Evolutionary conservation across 2,329 filamentous ascomycete genomes (phyloP).

Genomic region (Nectriaceae sp.): DNA sequence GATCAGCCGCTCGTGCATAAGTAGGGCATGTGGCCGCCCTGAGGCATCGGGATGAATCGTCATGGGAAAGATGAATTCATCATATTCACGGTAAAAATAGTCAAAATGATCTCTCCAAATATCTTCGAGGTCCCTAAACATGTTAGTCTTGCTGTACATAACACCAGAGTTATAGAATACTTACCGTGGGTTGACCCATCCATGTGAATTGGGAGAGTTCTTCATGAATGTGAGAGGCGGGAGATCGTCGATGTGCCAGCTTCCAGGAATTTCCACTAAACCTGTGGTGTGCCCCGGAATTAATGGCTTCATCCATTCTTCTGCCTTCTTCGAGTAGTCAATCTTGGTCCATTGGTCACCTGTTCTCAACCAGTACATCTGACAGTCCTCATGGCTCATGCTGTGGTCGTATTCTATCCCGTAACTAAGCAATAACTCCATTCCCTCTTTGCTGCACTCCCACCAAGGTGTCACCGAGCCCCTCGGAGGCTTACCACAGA

Average conservation of each 20-base stretch:
- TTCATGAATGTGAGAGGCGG: conserved; percentile 73
- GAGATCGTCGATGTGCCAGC: conserved; percentile 67
- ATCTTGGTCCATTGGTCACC: conserved; percentile 71
- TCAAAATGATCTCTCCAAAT: conserved; percentile 68
- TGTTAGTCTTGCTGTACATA: background rate
- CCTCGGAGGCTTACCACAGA: conserved; percentile 68
- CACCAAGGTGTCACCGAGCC: conserved; percentile 76
- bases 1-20: conserved; percentile 69
- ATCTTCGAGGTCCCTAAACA: conserved; percentile 55
- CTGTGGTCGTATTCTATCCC: conserved; percentile 71
- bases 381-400: conserved; percentile 55
- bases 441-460: conserved; percentile 70
- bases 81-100: conserved; percentile 76
- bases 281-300: conserved; percentile 60
- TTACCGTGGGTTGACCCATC: conserved; percentile 52
- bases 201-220: conserved; percentile 62
- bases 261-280: conserved; percentile 61
- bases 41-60: conserved; percentile 76
- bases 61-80: conserved; percentile 77
- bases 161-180: background rate
- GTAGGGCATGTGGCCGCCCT: conserved; percentile 68
- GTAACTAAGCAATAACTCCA: conserved; percentile 64
- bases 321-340: conserved; percentile 51
- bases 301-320: conserved; percentile 50
- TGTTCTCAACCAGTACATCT: conserved; percentile 64